Base-by-base conservation (phyloP, 768 basidiomycete genomes). In the Collybia mongolica region DNA sequence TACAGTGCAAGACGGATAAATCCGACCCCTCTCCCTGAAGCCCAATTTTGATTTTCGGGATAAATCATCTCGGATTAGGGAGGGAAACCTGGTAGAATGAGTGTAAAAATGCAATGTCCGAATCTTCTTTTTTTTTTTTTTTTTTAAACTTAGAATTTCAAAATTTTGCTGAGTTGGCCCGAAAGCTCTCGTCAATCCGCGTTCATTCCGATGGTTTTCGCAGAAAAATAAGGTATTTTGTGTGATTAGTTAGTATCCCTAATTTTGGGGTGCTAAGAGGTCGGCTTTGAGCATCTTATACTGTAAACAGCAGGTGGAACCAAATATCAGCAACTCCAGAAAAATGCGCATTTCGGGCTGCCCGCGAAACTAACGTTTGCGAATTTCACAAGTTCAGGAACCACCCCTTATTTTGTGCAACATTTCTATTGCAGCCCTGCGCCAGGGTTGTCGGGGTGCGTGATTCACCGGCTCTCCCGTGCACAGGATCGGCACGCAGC, bases 91-190 rank as follows among this genome's bases (percentile, higher is more conserved):
- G 32, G 32, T 40, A 24, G 17, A 17, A 48, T 42, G 43, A 18
- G 46, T 32, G 23, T 54, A 49, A 49, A 53, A 53, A 53, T 42
- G 35, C 37, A 40, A 53, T 48, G 15, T 48, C 41, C 35, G 26
- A n/a, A n/a, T n/a, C n/a, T n/a, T n/a, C n/a, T n/a, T 42, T 23
- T 48, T 39, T 32, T 43, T 43, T 19, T 37, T 20, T 39, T 26
- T 48, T 24, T 48, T 48, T 14, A 48, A 48, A 4, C 11, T 48
- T 39, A 38, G 37, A 37, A 48, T 4, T 48, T 39, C 22, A 17
- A 24, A 8, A 39, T 22, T 37, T 22, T 9, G 24, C 17, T 48
- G 18, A 37, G 46, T 20, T 39, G 18, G 37, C 28, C 22, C 12
- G 37, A 48, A 48, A 48, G 46, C 46, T 48, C 46, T 48, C 46